A percentile compares a stretch with the other conserved stretches of the same genome.
phyloP scores from a whole-genome alignment of 2,329 filamentous ascomycete species.

The Talaromyces islandicus region DNA sequence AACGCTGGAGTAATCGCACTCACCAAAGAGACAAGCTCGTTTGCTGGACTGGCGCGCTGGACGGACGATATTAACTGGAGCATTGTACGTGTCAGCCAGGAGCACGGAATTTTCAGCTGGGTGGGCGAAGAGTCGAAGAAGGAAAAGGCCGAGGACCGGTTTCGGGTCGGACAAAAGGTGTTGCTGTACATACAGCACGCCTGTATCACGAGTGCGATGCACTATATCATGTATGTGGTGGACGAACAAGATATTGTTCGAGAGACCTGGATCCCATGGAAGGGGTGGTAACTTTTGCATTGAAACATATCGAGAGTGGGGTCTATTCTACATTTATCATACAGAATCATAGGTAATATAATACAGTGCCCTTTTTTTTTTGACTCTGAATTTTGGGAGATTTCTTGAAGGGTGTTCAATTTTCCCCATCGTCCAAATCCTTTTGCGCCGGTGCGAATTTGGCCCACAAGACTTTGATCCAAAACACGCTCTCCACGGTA shows the following conservation, averaged over 20 bases:
- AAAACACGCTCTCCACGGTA: neutral
- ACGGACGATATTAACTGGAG: constrained; percentile 23
- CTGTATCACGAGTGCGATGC: constrained; percentile 35
- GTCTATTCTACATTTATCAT: neutral
- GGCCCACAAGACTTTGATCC: neutral
- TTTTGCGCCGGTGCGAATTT: neutral
- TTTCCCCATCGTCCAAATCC: neutral
- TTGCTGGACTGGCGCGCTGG: constrained; percentile 24
- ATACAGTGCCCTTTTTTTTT: neutral
- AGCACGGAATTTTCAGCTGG: constrained; percentile 34
- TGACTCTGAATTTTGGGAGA: neutral
- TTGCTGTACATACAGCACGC: constrained; percentile 28
- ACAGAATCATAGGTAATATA: neutral
- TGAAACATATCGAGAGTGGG: neutral
- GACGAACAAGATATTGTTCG: constrained; percentile 24
- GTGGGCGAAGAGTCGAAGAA: constrained; percentile 13
- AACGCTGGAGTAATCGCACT: constrained; percentile 33
- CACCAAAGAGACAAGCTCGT: constrained; percentile 27
- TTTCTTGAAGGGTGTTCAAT: neutral
- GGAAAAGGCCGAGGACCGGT: constrained; percentile 18
- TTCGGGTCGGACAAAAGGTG: constrained; percentile 27
- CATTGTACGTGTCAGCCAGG: constrained; percentile 32
- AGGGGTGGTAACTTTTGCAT: constrained; percentile 24
- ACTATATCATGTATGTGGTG: constrained; percentile 31
- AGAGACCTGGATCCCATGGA: constrained; percentile 26